A percentile compares a stretch with the other conserved stretches of the same genome.
These are phyloP conservation scores for Fusarium sp. DNA, from an alignment of 2,329 filamentous ascomycete genomes.

Conservation along the genomic window DNA sequence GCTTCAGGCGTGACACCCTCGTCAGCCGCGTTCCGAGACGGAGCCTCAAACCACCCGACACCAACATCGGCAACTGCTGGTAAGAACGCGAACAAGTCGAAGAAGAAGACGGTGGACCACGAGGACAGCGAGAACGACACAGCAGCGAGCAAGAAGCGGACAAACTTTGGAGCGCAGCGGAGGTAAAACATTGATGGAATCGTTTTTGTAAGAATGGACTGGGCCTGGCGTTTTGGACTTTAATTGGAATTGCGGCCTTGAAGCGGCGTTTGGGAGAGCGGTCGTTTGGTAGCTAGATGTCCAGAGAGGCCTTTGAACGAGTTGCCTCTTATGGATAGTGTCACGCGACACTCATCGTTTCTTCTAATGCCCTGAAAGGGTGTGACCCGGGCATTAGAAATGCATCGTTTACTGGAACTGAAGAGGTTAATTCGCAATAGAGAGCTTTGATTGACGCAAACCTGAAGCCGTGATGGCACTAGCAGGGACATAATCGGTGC, in stretches of 20 bases:
- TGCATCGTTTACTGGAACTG: neutral
- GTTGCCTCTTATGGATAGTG: neutral
- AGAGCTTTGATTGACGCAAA: neutral
- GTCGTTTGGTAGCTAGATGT: neutral
- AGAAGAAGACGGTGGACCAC: constrained; percentile 59
- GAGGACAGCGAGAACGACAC: constrained; percentile 72
- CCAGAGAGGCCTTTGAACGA: neutral
- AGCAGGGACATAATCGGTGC: neutral
- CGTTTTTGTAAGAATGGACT: neutral
- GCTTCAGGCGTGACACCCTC: constrained; percentile 56
- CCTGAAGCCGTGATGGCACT: neutral
- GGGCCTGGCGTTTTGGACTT: constrained; percentile 16
- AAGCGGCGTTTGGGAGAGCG: constrained; percentile 18
- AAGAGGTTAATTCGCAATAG: neutral
- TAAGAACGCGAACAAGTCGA: constrained; percentile 62
- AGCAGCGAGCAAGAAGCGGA: constrained; percentile 65
- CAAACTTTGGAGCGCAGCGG: constrained; percentile 67
- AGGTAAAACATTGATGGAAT: constrained; percentile 51
- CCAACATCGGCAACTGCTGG: constrained; percentile 64
- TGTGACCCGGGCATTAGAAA: neutral
- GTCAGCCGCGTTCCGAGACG: constrained; percentile 64
- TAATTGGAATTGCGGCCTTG: constrained; percentile 1
- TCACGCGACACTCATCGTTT: neutral
- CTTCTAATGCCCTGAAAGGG: neutral
- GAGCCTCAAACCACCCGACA: constrained; percentile 64